Evolutionary conservation across 148 eudicot genomes (phyloP), one percentile per base, ranked within the genome.

Genomic region (Camellia japonica): DNA sequence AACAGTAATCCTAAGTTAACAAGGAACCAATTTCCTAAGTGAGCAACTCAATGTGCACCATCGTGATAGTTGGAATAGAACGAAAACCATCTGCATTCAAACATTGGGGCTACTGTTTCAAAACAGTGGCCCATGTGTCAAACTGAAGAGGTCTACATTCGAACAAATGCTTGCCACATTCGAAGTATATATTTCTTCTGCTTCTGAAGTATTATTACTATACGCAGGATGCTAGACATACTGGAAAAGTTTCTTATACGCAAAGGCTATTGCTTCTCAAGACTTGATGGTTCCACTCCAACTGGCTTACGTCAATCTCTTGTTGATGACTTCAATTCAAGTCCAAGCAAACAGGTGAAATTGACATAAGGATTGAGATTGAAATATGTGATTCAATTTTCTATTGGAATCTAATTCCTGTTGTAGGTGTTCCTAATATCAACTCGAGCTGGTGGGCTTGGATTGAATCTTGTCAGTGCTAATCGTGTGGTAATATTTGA

Each of bases 231-330:
- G 99, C 85, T 96, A 71, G 93, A 93, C 82, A 96, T 96, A 76
- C 88, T 96, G 47, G 98, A 93, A 71, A 96, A 92, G 88, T 90
- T 92, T 79, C 86, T 96, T 77, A 93, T 93, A 73, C 95, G 99
- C 55, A 96, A 91, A 85, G 99, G 99, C 63, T 91, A 92, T 84
- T 83, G 89, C 88, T 96, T 88, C 83, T 90, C 94, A 82, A 91
- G 99, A 79, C 97, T 96, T 75, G 98, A 96, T 84, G 99, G 99
- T 9, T 92, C 98, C 62, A 96, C 95, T 74, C 99, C 99, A 16
- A 92, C 97, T 12, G 87, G 91, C 62, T 55, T 82, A 84, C 99
- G 99, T 43, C 99, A 96, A 78, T 84, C 89, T 87, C 97, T 93
- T 23, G 99, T 96, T 74, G 93, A 96, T 71, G 95, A 93, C 85